A percentile compares a stretch with the other conserved stretches of the same genome.
Evolutionary conservation across 768 basidiomycete genomes (phyloP).

Genomic region (Termitomyces sp.): DNA sequence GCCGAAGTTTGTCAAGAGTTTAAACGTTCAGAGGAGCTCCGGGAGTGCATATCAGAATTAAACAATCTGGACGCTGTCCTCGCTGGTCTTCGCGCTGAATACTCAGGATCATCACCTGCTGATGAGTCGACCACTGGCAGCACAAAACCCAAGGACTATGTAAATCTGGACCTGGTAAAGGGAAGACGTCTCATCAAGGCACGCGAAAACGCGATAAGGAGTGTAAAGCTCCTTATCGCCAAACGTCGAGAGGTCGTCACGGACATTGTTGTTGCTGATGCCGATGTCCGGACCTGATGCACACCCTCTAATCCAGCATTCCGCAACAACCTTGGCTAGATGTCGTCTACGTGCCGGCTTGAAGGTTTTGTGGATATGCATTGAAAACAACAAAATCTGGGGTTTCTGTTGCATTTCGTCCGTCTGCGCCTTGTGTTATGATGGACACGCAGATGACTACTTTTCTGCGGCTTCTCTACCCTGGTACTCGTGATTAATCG

Average conservation of each 20-base stretch:
- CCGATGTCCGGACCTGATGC: not conserved
- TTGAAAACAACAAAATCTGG: not conserved
- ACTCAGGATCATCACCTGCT: conserved; percentile 22
- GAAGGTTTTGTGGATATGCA: not conserved
- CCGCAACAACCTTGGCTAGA: not conserved
- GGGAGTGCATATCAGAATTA: conserved; percentile 53
- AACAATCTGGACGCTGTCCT: conserved; percentile 58
- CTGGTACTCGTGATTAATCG: not conserved
- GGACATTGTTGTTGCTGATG: not conserved
- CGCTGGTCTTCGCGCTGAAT: conserved; percentile 46
- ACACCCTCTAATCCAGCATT: not conserved
- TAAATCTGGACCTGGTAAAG: conserved; percentile 52
- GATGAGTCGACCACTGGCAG: conserved; percentile 7
- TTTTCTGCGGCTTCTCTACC: not conserved
- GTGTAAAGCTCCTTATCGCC: conserved; percentile 50
- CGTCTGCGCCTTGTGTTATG: not conserved
- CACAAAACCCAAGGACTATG: conserved; percentile 39
- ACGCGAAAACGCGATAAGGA: conserved; percentile 62
- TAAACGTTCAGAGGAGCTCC: conserved; percentile 62
- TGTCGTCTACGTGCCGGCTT: not conserved
- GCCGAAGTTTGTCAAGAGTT: conserved; percentile 69
- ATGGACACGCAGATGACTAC: not conserved
- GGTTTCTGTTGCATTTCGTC: not conserved
- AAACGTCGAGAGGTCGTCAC: conserved; percentile 22
- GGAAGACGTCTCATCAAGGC: conserved; percentile 65